Base-by-base conservation (phyloP, 2,329 filamentous ascomycete species). In the Lasiodiplodia hormozganensis region DNA sequence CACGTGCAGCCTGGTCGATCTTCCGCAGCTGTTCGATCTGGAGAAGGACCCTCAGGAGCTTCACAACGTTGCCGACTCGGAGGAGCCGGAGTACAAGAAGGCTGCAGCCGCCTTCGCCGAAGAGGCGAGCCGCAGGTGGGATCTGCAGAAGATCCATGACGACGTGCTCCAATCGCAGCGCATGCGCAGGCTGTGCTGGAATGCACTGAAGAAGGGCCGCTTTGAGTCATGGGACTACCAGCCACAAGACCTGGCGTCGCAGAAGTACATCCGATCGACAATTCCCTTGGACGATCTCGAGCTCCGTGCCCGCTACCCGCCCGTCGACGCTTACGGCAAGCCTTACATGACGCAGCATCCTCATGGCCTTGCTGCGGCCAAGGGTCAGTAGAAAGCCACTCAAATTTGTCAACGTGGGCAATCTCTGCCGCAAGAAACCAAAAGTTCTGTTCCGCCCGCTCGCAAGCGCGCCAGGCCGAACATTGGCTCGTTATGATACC, bases 221-320 rank as follows among this genome's bases (percentile, higher is more conserved):
- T 93, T 92, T 73, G 91, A 92, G 49, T 87, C 89, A 76, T 97
- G 94, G 94, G 94, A 97, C 80, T 92, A 91, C 80, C 87, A 94
- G 81, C 93, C 93, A 0, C 81, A 85, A 3, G 89, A 92, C 72
- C 88, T 92, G 74, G 91, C 90, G 31, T 83, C 85, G 58, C 84
- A 88, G 72, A 91, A 90, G 85, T 96, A 95, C 80, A 96, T 97
- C 74, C 92, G 94, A 68, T 93, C 90, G 40, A 90, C 92, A 76
- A 90, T 94, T 73, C 89, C 92, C 21, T 87, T 96, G 1, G 92
- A 96, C 75, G 91, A 94, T 68, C 84, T 96, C 7, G 92, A 96
- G 83, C 87, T 91, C 68, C 87, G 87, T 70, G 92, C 92, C 51
- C 86, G 92, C 53, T 96, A 85, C 80, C 92, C 92, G 1, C 78